Conservation (phyloP, 192 early-diverging fungal species). For the Podila epicladia region DNA sequence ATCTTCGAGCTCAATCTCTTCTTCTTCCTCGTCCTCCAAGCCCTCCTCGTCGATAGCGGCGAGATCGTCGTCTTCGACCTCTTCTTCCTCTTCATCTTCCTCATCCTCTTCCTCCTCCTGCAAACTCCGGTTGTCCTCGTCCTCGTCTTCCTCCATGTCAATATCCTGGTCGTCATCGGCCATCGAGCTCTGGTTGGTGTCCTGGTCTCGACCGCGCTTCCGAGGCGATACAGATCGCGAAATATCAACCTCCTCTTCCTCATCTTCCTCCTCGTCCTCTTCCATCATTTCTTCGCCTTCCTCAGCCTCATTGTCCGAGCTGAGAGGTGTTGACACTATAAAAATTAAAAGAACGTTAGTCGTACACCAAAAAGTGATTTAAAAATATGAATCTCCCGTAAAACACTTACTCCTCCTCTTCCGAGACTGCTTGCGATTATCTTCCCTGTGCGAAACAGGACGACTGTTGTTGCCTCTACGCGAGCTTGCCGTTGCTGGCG, state of each 20-base stretch:
- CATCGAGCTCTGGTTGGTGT: not conserved
- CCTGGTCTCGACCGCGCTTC: conserved; percentile 14
- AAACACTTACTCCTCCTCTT: conserved; percentile 27
- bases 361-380: not conserved
- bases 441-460: not conserved
- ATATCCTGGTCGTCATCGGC: conserved; percentile 44
- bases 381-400: not conserved
- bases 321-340: conserved; percentile 34
- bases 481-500: not conserved
- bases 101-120: conserved; percentile 49
- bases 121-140: conserved; percentile 14
- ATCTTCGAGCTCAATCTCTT: conserved; percentile 27
- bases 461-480: not conserved
- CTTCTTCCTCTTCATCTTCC: conserved; percentile 36
- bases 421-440: conserved; percentile 1
- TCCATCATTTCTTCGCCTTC: conserved; percentile 19
- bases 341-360: not conserved
- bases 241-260: conserved; percentile 14
- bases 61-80: conserved; percentile 26
- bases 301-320: conserved; percentile 30
- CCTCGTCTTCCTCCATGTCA: conserved; percentile 42
- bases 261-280: conserved; percentile 17
- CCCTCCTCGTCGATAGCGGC: conserved; percentile 27
- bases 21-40: conserved; percentile 33
- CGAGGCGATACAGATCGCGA: conserved; percentile 24